A percentile compares a stretch with the other conserved stretches of the same genome.
These are phyloP conservation scores for Teunomyces pallodes DNA, from an alignment of 805 yeast species.

Conservation along the genomic window DNA sequence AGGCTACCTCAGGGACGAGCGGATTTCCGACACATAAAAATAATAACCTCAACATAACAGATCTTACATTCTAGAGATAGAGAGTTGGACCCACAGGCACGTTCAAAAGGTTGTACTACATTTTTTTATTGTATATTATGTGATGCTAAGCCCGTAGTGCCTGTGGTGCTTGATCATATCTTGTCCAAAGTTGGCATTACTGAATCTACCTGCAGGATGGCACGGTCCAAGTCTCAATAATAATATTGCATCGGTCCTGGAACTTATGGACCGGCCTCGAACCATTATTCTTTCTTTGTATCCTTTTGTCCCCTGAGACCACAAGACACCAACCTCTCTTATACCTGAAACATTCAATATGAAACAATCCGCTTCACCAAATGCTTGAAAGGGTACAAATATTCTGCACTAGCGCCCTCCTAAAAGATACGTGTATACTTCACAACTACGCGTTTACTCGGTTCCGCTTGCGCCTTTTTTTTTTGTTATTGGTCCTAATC, in stretches of 20 bases:
- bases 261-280: neutral
- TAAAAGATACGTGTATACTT: neutral
- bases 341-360: neutral
- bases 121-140: too few species aligned
- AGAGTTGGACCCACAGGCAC: too few species aligned
- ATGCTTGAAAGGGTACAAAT: neutral
- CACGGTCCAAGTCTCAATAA: neutral
- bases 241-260: neutral
- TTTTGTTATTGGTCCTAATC: neutral
- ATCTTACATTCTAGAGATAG: neutral
- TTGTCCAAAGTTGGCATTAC: neutral
- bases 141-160: too few species aligned
- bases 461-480: neutral
- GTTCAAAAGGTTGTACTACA: too few species aligned
- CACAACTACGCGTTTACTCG: neutral
- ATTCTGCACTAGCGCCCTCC: neutral
- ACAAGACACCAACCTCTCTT: neutral
- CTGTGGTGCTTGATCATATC: neutral
- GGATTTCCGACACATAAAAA: neutral
- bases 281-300: neutral
- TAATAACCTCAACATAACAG: neutral
- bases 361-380: neutral
- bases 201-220: neutral
- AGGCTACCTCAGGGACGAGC: neutral
- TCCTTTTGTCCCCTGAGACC: neutral